Percentiles rank a stretch among this genome's conserved stretches.
phyloP scores from a whole-genome alignment of 1,284 basidiomycete species.

The Pholiota adiposa region DNA sequence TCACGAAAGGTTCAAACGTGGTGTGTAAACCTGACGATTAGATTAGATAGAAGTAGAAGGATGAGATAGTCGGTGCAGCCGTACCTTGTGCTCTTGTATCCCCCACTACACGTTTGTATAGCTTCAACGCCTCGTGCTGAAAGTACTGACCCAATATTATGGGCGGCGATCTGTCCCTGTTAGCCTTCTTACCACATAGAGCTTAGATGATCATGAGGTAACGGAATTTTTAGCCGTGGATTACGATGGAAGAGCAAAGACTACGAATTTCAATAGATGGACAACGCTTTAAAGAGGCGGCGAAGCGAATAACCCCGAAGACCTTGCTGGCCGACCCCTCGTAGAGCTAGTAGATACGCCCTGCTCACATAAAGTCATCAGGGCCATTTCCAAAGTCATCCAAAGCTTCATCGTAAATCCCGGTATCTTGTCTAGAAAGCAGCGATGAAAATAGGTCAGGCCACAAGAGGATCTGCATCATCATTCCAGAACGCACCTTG shows the following conservation, averaged over 20 bases:
- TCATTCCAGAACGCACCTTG: constrained; percentile 51
- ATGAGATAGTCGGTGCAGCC: not conserved
- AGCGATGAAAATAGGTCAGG: not conserved
- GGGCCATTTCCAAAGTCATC: constrained; percentile 77
- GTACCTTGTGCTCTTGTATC: not conserved
- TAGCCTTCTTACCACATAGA: not conserved
- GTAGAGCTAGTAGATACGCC: not conserved
- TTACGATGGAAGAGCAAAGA: not conserved
- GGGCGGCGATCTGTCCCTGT: not conserved
- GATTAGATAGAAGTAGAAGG: constrained; percentile 1
- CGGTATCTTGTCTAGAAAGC: constrained; percentile 68
- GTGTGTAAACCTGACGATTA: not conserved
- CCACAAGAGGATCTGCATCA: constrained; percentile 7
- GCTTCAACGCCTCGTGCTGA: not conserved
- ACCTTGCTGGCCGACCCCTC: not conserved
- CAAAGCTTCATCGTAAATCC: constrained; percentile 81
- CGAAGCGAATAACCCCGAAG: not conserved
- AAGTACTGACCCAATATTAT: too few species aligned
- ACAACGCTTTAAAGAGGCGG: not conserved
- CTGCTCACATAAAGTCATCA: constrained; percentile 75
- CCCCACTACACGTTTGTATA: not conserved
- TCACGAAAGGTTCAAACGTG: not conserved
- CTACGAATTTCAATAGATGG: not conserved
- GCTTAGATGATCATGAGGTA: not conserved
- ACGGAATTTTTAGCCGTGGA: not conserved